Percentiles rank a stretch among this genome's conserved stretches.
These are phyloP conservation scores for Litchi chinensis DNA, from an alignment of 345 rosid genomes.

Conservation along the genomic window DNA sequence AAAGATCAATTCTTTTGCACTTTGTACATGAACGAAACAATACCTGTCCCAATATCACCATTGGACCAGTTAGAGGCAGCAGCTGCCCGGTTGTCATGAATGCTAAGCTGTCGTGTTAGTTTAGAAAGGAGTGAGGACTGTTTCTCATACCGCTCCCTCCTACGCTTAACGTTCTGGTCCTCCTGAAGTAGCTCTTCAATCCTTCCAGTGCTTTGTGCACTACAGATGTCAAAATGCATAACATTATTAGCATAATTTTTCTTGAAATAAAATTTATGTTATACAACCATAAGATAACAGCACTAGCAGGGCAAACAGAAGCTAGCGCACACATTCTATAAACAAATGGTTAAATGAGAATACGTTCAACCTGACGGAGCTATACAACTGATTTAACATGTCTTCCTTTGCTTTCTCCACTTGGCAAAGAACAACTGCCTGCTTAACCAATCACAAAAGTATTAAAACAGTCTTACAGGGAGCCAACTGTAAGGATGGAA, in stretches of 20 bases:
- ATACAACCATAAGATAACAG: neutral
- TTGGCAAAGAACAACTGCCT: slow-evolving; percentile 99
- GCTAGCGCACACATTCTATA: neutral
- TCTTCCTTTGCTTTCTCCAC: slow-evolving; percentile 97
- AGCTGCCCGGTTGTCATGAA: slow-evolving; percentile 85
- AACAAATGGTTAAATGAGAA: slow-evolving; percentile 9
- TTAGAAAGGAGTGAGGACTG: slow-evolving; percentile 83
- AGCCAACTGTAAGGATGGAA: neutral
- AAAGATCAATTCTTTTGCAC: neutral
- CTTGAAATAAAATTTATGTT: neutral
- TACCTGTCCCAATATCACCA: slow-evolving; percentile 55
- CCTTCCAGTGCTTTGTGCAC: slow-evolving; percentile 74
- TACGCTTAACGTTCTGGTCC: slow-evolving; percentile 79
- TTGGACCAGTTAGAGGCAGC: slow-evolving; percentile 83
- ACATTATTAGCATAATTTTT: neutral
- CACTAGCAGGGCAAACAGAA: neutral
- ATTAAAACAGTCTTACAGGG: neutral
- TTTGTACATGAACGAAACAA: neutral
- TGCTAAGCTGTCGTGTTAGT: slow-evolving; percentile 80
- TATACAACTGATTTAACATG: slow-evolving; percentile 94
- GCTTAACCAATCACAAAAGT: slow-evolving; percentile 33
- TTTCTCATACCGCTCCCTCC: slow-evolving; percentile 73
- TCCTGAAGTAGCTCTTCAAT: slow-evolving; percentile 91
- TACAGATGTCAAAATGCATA: slow-evolving; percentile 27
- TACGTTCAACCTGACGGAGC: slow-evolving; percentile 71